Evolutionary conservation across 108 stramenopile genomes (phyloP).

Genomic region (Heterococcus sp.): DNA sequence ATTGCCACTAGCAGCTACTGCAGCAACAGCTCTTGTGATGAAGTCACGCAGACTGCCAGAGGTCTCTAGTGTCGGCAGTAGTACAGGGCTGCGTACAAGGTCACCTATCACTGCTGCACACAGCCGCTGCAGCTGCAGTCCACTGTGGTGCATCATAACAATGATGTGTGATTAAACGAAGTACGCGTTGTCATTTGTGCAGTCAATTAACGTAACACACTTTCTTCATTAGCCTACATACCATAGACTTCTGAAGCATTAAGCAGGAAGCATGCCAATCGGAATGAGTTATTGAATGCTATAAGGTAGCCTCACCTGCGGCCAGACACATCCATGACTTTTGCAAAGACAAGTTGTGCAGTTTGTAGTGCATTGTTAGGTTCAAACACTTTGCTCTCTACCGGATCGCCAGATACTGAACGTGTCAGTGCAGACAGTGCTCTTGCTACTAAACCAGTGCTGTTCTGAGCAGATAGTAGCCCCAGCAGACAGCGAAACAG

Average conservation of each 20-base stretch:
- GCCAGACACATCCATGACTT: conserved; percentile 28
- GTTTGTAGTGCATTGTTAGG: conserved; percentile 20
- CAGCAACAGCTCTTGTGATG: conserved; percentile 7
- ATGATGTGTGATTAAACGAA: too few species aligned
- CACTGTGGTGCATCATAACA: too few species aligned
- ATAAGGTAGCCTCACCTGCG: not conserved
- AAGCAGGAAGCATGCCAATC: too few species aligned
- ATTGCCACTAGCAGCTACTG: not conserved
- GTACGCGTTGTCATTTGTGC: too few species aligned
- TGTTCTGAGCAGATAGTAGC: conserved; percentile 7
- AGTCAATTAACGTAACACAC: too few species aligned
- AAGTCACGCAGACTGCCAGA: conserved; percentile 19
- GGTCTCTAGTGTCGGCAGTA: conserved; percentile 6
- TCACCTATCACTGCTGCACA: conserved; percentile 35
- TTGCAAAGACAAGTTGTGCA: conserved; percentile 14
- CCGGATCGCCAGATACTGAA: conserved; percentile 20
- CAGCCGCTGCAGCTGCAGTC: conserved; percentile 18
- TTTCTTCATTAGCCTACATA: too few species aligned
- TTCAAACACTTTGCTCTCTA: conserved; percentile 25
- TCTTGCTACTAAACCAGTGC: conserved; percentile 13
- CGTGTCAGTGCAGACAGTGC: conserved; percentile 31
- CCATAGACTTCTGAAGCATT: too few species aligned
- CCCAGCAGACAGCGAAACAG: conserved; percentile 31
- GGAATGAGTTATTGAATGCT: not conserved
- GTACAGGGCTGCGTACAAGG: conserved; percentile 19